Evolutionary conservation across 2,329 filamentous ascomycete genomes (phyloP), one percentile per base, ranked within the genome.

Genomic region (Botrytis galanthina): DNA sequence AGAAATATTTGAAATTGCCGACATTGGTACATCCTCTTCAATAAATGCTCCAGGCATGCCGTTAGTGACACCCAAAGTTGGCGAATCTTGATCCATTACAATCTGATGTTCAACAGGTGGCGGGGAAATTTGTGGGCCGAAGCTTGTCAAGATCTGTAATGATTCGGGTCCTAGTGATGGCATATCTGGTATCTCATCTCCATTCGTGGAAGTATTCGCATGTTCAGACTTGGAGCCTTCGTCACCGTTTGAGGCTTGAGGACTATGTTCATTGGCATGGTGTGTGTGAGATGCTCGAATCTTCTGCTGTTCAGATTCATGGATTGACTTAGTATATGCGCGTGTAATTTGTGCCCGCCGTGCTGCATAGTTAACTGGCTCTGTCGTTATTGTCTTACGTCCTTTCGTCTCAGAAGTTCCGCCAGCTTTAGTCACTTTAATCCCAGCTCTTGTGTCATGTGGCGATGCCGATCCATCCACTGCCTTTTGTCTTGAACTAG

Each of bases 351-450:
- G 90, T 80, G 94, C 91, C 78, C 94, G 88, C 69, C 93, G 88
- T 77, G 93, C 92, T 74, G 92, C 93, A 80, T 97, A 96, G 82
- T 97, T 93, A 70, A 97, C 93, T 74, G 92, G 91, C 1, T 91
- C 91, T 74, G 95, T 84, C 1, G 88, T 87, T 70, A 89, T 84
- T 79, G 89, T 89, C 61, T 75, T 80, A 61, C 77, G 75, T 80
- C 78, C 70, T 86, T 85, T 54, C 82, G 82, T 70, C 51, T 79
- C 75, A 37, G 77, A 73, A 46, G 74, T 60, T 61, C 72, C 75
- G 42, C 71, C 71, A 62, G 75, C 79, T 39, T 79, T 77, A 64
- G 75, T 80, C 48, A 79, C 72, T 74, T 78, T 80, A 77, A 79
- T 78, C 54, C 80, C 79, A 70, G 74, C 77, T 59, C 76, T 73